Percentiles rank a stretch among this genome's conserved stretches.
Evolutionary conservation across 805 yeast genomes (phyloP).

Genomic region (Candida ascalaphidarum): DNA sequence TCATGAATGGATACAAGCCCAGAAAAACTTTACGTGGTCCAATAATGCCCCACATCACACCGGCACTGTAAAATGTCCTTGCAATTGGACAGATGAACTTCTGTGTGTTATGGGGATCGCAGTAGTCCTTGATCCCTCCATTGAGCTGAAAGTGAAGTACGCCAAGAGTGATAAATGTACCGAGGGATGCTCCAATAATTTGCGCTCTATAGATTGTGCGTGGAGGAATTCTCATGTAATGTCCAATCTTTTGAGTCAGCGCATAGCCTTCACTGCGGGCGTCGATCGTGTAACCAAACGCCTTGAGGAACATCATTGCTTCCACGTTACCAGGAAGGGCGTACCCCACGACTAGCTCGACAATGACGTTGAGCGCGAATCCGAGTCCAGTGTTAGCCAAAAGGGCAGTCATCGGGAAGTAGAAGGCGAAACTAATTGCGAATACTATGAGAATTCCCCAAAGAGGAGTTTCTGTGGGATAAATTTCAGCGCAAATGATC

Average conservation of each 20-base stretch:
- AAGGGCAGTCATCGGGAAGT: conserved; percentile 11
- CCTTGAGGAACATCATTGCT: conserved; percentile 9
- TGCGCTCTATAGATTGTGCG: conserved; percentile 29
- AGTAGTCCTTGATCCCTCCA: conserved; percentile 9
- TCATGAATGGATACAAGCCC: conserved; percentile 24
- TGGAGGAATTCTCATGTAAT: conserved; percentile 26
- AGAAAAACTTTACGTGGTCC: conserved; percentile 21
- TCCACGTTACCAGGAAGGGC: conserved; percentile 11
- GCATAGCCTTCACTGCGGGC: conserved; percentile 23
- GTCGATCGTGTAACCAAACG: conserved; percentile 14
- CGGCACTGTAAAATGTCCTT: conserved; percentile 5
- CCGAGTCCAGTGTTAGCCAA: conserved; percentile 7
- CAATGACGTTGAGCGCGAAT: conserved; percentile 9
- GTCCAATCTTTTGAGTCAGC: conserved; percentile 29
- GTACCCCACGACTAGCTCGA: conserved; percentile 15
- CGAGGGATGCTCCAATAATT: conserved; percentile 12
- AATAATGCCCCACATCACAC: conserved; percentile 9
- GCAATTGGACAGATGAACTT: conserved; percentile 16
- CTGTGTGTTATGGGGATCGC: conserved; percentile 11
- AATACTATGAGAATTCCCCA: conserved; percentile 13
- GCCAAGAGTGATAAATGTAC: conserved; percentile 14
- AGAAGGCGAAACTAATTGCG: conserved; percentile 12
- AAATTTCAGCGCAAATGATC: conserved; percentile 3
- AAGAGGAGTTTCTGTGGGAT: conserved; percentile 12
- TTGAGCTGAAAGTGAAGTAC: conserved; percentile 11